Evolutionary conservation across 1,284 basidiomycete species (phyloP).

Genomic region (Phylloboletellus chloephorus): DNA sequence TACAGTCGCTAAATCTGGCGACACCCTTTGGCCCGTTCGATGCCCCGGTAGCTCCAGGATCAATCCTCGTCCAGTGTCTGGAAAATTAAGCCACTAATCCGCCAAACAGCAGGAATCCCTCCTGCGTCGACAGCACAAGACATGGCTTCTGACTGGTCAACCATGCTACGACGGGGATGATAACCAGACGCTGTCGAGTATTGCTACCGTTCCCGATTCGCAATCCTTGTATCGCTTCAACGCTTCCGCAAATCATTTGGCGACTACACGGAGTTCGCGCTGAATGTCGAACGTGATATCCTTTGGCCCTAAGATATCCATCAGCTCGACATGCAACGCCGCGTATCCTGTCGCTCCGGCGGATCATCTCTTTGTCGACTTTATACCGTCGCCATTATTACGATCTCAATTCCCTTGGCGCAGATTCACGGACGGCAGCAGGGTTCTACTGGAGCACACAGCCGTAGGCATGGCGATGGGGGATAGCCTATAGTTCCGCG

Average conservation of each 20-base stretch:
- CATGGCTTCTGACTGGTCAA: not conserved
- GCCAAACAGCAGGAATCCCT: not conserved
- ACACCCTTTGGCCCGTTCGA: not conserved
- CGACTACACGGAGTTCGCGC: not conserved
- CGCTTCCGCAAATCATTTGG: not conserved
- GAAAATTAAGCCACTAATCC: not conserved
- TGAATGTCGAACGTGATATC: constrained; percentile 7
- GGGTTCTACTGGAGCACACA: not conserved
- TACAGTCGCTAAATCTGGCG: fast-evolving
- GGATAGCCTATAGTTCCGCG: not conserved
- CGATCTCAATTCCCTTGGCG: not conserved
- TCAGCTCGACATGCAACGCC: constrained; percentile 15
- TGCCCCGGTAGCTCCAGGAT: not conserved
- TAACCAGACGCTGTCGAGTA: constrained; percentile 4
- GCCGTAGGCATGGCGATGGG: not conserved
- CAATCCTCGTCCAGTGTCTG: not conserved
- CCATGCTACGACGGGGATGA: constrained; percentile 1
- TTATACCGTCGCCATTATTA: not conserved
- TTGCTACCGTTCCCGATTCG: not conserved
- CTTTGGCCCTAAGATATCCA: constrained; percentile 18
- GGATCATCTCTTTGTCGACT: not conserved
- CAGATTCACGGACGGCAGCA: not conserved
- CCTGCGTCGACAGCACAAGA: not conserved
- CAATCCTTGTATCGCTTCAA: constrained; percentile 1
- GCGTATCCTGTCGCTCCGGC: not conserved